Conservation (phyloP, 2,329 filamentous ascomycete genomes). For the Calonectria pseudoturangicola region DNA sequence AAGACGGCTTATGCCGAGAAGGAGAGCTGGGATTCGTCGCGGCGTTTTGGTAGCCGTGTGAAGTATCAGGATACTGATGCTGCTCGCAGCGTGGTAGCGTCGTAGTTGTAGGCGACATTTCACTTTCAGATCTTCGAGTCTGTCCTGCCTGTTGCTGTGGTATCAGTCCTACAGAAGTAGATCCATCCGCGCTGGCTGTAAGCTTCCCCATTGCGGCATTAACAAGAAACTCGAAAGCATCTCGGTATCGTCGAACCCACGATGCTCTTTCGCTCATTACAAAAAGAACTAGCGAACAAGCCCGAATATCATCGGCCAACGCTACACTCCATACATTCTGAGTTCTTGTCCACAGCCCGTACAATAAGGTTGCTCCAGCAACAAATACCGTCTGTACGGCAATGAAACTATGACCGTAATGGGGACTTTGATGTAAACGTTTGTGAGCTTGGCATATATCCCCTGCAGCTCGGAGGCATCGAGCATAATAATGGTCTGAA, state of each 20-base stretch:
- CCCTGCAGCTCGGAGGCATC: slow-evolving; percentile 15
- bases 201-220: slow-evolving; percentile 14
- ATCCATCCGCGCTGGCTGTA: not conserved
- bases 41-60: not conserved
- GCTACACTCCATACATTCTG: slow-evolving; percentile 7
- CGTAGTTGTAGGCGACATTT: not conserved
- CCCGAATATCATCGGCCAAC: slow-evolving; percentile 15
- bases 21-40: no score
- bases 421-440: slow-evolving; percentile 3
- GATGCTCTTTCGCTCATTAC: slow-evolving; percentile 18
- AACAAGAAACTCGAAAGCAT: slow-evolving; percentile 21
- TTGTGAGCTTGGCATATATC: slow-evolving; percentile 26
- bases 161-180: not conserved
- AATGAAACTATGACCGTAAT: slow-evolving; percentile 21
- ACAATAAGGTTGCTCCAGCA: slow-evolving; percentile 2
- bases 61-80: no score
- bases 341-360: slow-evolving; percentile 11
- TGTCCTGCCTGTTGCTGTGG: not conserved
- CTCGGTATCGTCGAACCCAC: slow-evolving; percentile 15
- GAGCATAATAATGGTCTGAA: not conserved
- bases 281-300: slow-evolving; percentile 14
- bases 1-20: not conserved
- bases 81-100: not conserved
- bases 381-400: slow-evolving; percentile 20
- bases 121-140: not conserved